Evolutionary conservation across 2,329 filamentous ascomycete species (phyloP).

Genomic region (Xylaria sp.): DNA sequence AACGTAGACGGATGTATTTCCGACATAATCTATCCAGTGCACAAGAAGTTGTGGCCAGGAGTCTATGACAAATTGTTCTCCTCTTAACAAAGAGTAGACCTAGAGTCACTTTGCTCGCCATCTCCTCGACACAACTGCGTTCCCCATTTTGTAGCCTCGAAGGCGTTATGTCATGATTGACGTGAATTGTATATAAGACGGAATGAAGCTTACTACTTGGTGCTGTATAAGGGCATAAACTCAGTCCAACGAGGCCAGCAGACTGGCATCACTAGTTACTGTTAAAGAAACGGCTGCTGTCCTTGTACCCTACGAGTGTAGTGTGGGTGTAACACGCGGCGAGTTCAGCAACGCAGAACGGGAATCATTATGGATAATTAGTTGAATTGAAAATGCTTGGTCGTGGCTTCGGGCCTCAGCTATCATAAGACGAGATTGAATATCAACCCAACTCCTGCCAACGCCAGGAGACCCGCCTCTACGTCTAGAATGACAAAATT

Average conservation of each 20-base stretch:
- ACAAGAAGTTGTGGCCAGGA: no score
- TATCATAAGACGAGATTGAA: slow-evolving; percentile 6
- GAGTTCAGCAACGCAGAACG: background rate
- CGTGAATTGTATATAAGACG: background rate
- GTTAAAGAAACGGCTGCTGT: background rate
- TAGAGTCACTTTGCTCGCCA: background rate
- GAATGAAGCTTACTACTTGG: background rate
- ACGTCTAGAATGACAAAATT: slow-evolving; percentile 10
- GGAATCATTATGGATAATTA: background rate
- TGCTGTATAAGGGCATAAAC: background rate
- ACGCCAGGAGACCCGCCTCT: background rate
- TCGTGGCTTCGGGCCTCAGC: background rate
- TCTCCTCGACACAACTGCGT: background rate
- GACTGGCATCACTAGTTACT: background rate
- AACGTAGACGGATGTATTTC: no score
- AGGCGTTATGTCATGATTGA: background rate
- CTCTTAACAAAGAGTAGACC: no score
- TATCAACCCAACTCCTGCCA: background rate
- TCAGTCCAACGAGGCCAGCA: background rate
- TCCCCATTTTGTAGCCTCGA: background rate
- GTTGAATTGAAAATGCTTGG: background rate
- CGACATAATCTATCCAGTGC: no score
- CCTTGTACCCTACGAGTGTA: background rate
- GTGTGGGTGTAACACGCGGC: background rate
- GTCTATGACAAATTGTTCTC: no score